Conservation (phyloP, 1,284 basidiomycete genomes). For the Microstroma glucosiphilum region DNA sequence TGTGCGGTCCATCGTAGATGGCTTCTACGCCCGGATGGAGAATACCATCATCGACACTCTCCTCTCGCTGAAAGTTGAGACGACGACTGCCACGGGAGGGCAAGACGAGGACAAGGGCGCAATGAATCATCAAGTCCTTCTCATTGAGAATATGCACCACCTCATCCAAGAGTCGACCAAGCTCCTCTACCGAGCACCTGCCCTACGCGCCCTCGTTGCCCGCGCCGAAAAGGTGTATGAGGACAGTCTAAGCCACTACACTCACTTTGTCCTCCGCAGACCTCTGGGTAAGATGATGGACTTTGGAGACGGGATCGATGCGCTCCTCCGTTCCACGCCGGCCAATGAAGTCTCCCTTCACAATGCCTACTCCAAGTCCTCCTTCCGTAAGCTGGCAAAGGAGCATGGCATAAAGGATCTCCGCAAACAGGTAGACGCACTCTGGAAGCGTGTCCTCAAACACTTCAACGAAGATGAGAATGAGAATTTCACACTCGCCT, state of each 20-base stretch:
- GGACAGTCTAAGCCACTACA: constrained; percentile 77
- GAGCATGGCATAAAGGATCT: constrained; percentile 83
- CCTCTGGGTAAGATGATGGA: constrained; percentile 85
- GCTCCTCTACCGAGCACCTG: constrained; percentile 48
- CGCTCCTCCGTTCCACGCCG: constrained; percentile 71
- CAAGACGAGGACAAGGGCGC: constrained; percentile 73
- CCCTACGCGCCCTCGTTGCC: constrained; percentile 63
- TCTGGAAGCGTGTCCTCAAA: constrained; percentile 88
- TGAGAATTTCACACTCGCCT: constrained; percentile 8
- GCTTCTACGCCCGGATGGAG: constrained; percentile 79
- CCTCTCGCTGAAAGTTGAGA: constrained; percentile 55
- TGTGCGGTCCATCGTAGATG: constrained; percentile 71
- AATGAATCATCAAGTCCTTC: constrained; percentile 88
- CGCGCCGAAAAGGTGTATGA: constrained; percentile 77
- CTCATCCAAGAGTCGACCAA: constrained; percentile 74
- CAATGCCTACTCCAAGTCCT: constrained; percentile 67
- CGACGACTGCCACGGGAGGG: constrained; percentile 58
- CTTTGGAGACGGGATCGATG: constrained; percentile 86
- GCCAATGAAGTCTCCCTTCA: constrained; percentile 73
- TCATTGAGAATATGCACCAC: constrained; percentile 95
- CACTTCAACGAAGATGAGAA: constrained; percentile 68
- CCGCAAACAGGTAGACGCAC: constrained; percentile 70
- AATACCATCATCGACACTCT: constrained; percentile 83
- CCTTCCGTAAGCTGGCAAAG: constrained; percentile 76
- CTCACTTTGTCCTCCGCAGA: constrained; percentile 76